Evolutionary conservation across 352 stramenopile species (phyloP), one percentile per base, ranked within the genome.

Genomic region (Phytophthora nicotianae): DNA sequence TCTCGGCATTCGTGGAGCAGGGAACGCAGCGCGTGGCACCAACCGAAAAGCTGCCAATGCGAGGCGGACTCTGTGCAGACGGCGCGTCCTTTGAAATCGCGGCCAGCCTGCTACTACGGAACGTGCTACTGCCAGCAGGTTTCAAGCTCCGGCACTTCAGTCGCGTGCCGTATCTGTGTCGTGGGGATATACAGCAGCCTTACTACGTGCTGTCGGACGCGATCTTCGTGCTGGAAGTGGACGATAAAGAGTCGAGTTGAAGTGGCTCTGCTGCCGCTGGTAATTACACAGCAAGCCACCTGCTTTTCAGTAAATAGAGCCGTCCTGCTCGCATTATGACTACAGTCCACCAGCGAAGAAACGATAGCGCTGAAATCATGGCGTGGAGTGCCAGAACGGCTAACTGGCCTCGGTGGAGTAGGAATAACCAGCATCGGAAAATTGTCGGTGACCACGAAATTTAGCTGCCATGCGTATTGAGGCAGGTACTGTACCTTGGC

Each of bases 181-280:
- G 83, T 7, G 86, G 86, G 14, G 86, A 93, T 55, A 62, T 93
- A 41, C 81, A 75, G 17, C 79, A 92, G 55, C 79, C 86, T 32
- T 95, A 92, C 74, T 93, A 93, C 58, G 83, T 93, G 51, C 68
- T 95, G 11, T 89, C 77, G n/a, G 86, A 95, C 55, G 86, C 86
- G 21, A 86, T 95, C 50, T 93, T 93, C 63, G 84, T 92, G 62
- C 60, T 93, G 5, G 65, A 86, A 73, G 76, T 90, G 11, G 78
- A 83, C 60, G 29, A 68, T 11, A 57, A 58, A 24, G 41, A 33
- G 41, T 50, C 64, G 46, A 46, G 45, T 50, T 68, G 40, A 73
- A 54, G 64, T 46, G 50, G 27, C 50, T 73, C 40, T 51, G 40
- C 20, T 48, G 40, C 17, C 57, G 55, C 23, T 58, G 27, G 24